Evolutionary conservation across 1,284 basidiomycete genomes (phyloP), one percentile per base, ranked within the genome.

Genomic region (Apiotrichum gracile): DNA sequence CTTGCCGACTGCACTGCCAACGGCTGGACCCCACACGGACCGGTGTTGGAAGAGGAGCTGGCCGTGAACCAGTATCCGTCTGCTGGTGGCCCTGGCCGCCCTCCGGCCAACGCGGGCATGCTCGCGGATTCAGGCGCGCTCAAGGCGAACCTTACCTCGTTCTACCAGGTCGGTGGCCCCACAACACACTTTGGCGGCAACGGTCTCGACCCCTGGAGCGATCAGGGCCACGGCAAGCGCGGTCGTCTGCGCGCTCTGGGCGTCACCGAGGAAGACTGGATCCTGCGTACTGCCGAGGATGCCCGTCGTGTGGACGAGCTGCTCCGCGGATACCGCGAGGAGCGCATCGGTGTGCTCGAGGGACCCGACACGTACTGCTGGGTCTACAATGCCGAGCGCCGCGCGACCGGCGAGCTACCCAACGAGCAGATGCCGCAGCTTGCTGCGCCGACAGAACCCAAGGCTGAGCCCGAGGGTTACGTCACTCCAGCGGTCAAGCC

Each of bases 221-320:
- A 90, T 62, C 86, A 85, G 0, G 86, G 86, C 0, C 76, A 86
- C 51, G 89, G 87, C 57, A 72, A 74, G 52, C 66, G 73, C 13
- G 61, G 67, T 13, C 67, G 61, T 51, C 57, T 78, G 39, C 50
- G 64, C 37, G 54, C 84, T 13, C 85, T 88, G 51, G 87, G 87
- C 0, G 80, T 91, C 13, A 84, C 81, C 27, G 84, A 85, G 65
- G 86, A 91, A 64, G 91, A 92, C 66, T 96, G 91, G 91, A 91
- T 94, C 85, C 78, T 76, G 61, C 80, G 86, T 67, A 85, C 85
- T 51, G 86, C 90, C 2, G 78, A 78, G 64, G 80, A 85, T 29
- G 82, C 83, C 1, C 64, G 76, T 5, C 82, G 86, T 35, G 78
- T 83, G 48, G 85, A 85, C 56, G 75, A 79, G 35, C 83, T 84